Percentiles rank a stretch among this genome's conserved stretches.
These are phyloP conservation scores for Tetracentron sinense DNA, from an alignment of 164 flowering plant species.

Conservation along the genomic window DNA sequence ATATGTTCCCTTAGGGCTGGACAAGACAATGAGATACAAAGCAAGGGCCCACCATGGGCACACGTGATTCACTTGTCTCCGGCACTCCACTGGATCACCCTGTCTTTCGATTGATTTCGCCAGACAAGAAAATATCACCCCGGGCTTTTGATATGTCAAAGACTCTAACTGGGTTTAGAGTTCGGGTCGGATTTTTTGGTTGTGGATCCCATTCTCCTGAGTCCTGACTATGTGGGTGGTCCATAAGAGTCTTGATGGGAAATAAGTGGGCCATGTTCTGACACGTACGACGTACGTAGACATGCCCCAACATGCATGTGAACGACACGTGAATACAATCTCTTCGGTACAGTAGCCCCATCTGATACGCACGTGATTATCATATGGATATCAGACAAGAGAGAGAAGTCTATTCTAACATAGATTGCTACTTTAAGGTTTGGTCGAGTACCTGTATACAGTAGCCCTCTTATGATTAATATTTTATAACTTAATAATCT, in stretches of 20 bases:
- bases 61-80: no score
- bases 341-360: not conserved
- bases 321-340: not conserved
- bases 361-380: not conserved
- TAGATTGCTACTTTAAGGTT: no score
- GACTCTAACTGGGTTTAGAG: not conserved
- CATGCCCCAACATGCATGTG: not conserved
- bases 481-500: no score
- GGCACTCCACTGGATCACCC: not conserved
- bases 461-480: no score
- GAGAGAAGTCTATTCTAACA: no score
- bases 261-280: not conserved
- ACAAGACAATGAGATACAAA: not conserved
- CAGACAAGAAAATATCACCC: not conserved
- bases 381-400: no score
- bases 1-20: slow-evolving; percentile 19
- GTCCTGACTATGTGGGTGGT: not conserved
- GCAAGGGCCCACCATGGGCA: not conserved
- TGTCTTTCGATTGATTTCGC: not conserved
- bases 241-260: not conserved
- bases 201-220: no score
- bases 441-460: no score
- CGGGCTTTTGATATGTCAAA: not conserved
- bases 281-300: not conserved
- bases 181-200: no score